These are phyloP conservation scores for Glarea lozoyensis DNA, from an alignment of 495 filamentous ascomycete genomes.

Conservation along the genomic window DNA sequence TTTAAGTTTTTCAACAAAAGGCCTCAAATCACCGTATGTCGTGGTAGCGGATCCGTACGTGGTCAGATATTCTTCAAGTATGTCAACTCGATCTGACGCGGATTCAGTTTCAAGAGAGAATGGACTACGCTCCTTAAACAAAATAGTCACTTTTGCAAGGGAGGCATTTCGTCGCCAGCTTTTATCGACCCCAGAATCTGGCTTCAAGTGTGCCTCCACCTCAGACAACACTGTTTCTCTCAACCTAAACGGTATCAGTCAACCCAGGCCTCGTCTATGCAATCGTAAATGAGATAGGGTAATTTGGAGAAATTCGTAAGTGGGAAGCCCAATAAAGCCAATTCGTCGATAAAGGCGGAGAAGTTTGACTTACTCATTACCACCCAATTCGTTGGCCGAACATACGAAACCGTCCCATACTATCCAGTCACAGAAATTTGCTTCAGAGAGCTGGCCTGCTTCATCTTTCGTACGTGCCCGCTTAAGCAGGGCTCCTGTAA, in stretches of 20 bases:
- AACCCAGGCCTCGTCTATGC: too few relatives aligned
- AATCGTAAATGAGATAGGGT: too few relatives aligned
- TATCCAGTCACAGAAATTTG: conserved; percentile 17
- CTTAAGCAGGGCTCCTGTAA: conserved; percentile 6
- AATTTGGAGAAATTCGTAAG: too few relatives aligned
- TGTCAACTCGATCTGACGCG: background rate
- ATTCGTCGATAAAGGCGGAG: background rate
- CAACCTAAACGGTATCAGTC: conserved; percentile 1
- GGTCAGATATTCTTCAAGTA: conserved; percentile 15
- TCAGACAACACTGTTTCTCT: conserved; percentile 6
- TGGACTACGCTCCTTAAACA: background rate
- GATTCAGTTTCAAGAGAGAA: background rate
- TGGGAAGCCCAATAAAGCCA: too few relatives aligned
- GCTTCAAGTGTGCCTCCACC: conserved; percentile 19
- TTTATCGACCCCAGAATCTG: conserved; percentile 18
- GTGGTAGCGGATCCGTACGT: conserved; percentile 16
- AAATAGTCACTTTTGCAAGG: conserved; percentile 16
- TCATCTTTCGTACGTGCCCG: conserved; percentile 18
- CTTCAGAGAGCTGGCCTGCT: conserved; percentile 10
- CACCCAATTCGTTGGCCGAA: conserved; percentile 7
- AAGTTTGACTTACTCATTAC: conserved; percentile 9
- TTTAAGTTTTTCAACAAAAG: conserved; percentile 10
- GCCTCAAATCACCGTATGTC: conserved; percentile 17
- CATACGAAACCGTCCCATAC: conserved; percentile 20
- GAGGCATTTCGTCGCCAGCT: conserved; percentile 22